Percentiles rank a stretch among this genome's conserved stretches.
Conservation (phyloP, 1,139 yeast genomes). For the Martiniozyma asiatica region DNA sequence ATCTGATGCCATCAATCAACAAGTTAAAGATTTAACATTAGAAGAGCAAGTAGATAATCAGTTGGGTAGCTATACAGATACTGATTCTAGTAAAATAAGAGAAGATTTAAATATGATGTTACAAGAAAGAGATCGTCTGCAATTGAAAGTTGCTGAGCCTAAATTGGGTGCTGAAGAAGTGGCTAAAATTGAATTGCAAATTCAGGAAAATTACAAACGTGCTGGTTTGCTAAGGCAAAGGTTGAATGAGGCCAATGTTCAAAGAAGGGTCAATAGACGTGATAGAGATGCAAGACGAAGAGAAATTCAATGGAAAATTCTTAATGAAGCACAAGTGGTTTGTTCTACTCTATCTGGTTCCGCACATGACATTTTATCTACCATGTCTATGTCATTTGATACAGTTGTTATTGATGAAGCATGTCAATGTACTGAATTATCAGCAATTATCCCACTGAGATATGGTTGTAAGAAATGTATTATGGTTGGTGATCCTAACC, state of each 20-base stretch:
- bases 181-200: conserved; percentile 32
- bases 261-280: conserved; percentile 53
- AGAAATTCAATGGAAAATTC: conserved; percentile 58
- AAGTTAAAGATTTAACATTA: conserved; percentile 72
- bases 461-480: conserved; percentile 88
- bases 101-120: conserved; percentile 42
- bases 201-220: conserved; percentile 44
- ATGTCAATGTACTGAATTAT: conserved; percentile 91
- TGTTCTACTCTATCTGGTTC: conserved; percentile 93
- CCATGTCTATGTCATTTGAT: conserved; percentile 67
- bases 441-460: conserved; percentile 83
- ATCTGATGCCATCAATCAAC: conserved; percentile 74
- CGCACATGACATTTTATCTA: conserved; percentile 77
- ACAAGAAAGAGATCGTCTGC: conserved; percentile 36
- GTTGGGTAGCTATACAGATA: conserved; percentile 24
- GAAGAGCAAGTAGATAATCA: conserved; percentile 77
- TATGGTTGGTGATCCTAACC: conserved; percentile 99
- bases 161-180: conserved; percentile 29
- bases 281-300: conserved; percentile 71
- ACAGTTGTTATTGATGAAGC: conserved; percentile 98
- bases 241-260: conserved; percentile 71
- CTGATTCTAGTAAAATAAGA: conserved; percentile 35
- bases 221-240: conserved; percentile 62
- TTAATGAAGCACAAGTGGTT: conserved; percentile 73
- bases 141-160: conserved; percentile 26